Evolutionary conservation across 1,284 basidiomycete genomes (phyloP), one percentile per base, ranked within the genome.

Genomic region (Cutaneotrichosporon cutaneum): DNA sequence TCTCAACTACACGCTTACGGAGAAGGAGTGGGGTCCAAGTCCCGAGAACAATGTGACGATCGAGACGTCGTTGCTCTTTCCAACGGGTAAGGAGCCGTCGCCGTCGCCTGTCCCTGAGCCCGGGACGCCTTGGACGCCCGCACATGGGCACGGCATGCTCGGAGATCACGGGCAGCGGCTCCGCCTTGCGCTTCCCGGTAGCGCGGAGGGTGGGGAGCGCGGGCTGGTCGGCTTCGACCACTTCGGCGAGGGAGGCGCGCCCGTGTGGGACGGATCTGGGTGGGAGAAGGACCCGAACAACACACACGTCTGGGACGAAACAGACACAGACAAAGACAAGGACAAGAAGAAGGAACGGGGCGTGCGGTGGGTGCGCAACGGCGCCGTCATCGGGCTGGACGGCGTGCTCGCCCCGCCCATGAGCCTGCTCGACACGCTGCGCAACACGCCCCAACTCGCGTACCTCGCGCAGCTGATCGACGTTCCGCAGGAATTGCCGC

Each of bases 101-200:
- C 89, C 89, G n/a, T 86, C 88, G 30, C 85, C 89, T 1, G 47
- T 50, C 8, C 56, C 56, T 3, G n/a, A 16, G 9, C 85, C 89
- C 1, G 82, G 82, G 62, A 87, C 90, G 1, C 93, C 93, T 10
- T 94, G 92, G 89, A 83, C 93, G 72, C 92, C 92, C 6, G 74
- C 87, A 57, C 89, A 88, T 13, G 80, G 79, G 1, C 77, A 81
- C 14, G 93, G 93, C 5, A 83, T 91, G 13, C 84, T 99, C 11
- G 91, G 90, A 14, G 84, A 86, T 22, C 83, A 90, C 61, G 88
- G 94, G 4, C 95, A 99, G 81, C 84, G 88, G 50, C 79, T 99
- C 52, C 83, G 94, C 45, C 77, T 88, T 11, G 69, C 68, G 84
- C 54, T 79, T 81, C 63, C 80, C 0, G 71, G 71, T 13, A 66